Base-by-base conservation (phyloP, 1,284 basidiomycete species). In the Fistulinella staudtii region DNA sequence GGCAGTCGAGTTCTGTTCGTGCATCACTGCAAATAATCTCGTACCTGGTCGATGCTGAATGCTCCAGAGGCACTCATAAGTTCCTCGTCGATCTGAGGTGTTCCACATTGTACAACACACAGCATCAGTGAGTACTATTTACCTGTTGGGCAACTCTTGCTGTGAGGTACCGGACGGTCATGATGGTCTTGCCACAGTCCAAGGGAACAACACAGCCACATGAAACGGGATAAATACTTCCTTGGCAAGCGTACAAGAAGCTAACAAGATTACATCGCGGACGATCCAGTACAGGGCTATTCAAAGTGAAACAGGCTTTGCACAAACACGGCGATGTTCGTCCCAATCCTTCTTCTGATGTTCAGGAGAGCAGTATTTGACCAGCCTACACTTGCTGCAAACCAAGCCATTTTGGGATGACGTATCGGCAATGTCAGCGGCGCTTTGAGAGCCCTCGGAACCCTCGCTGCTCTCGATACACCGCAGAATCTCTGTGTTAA, bases 31-130 rank as follows among this genome's bases (percentile, higher is more conserved):
- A 15, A 48, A 17, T 23, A 8, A 37, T 39, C 17, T 8, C 20
- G 28, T 41, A 85, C 90, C 77, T 95, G 93, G 58, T 95, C 92
- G 30, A 97, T 71, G 56, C 88, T 91, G 73, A 93, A 97, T 4
- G 90, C 90, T 1, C 92, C 91, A 9, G 75, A 70, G 4, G 79
- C 56, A 48, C 76, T 82, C 93, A 96, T 95, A 44, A 96, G 80
- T 63, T 95, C 89, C 56, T 90, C 86, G 60, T 96, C 93, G 50
- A 96, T 93, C 88, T 93, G 50, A 27, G 14, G 27, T 18, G 13
- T 29, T 14, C 8, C 46, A 43, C 34, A 43, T 27, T 18, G 22
- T 22, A 24, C 18, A 33, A n/a, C 21, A n/a, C 34, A 27, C 36
- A 23, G 18, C 14, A 35, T n/a, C n/a, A 33, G n/a, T 24, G 11